A percentile compares a stretch with the other conserved stretches of the same genome.
phyloP scores from a whole-genome alignment of 345 rosid species.

The Carallia pectinifolia region DNA sequence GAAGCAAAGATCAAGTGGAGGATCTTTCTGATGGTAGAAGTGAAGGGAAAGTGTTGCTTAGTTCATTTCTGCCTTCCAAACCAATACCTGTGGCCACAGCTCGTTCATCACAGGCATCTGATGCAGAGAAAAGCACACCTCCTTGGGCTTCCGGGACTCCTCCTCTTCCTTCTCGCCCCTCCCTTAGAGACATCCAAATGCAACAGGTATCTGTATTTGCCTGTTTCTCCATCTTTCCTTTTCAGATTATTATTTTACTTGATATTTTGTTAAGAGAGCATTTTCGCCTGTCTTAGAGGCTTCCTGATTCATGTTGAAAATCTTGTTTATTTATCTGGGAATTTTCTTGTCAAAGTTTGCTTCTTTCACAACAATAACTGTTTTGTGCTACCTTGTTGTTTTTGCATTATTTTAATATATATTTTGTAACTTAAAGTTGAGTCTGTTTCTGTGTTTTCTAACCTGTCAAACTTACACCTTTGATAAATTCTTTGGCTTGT shows the following conservation, averaged over 20 bases:
- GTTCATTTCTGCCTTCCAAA: slow-evolving; percentile 71
- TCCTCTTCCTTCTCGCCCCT: slow-evolving; percentile 63
- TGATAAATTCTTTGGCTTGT: not conserved
- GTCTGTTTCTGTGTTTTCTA: not conserved
- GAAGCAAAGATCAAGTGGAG: slow-evolving; percentile 41
- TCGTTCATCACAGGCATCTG: slow-evolving; percentile 42
- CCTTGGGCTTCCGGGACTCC: slow-evolving; percentile 92
- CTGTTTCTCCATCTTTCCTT: not conserved
- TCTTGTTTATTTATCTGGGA: not conserved
- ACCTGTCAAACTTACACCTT: not conserved
- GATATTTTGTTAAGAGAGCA: not conserved
- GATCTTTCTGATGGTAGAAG: slow-evolving; percentile 32
- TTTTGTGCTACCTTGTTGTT: not conserved
- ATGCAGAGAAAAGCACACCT: slow-evolving; percentile 73
- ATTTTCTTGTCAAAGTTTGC: not conserved
- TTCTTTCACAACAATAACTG: not conserved
- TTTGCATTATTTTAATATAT: too few species aligned
- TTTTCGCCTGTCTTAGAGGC: too few species aligned
- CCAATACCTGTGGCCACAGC: slow-evolving; percentile 65
- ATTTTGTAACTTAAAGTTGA: too few species aligned
- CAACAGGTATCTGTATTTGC: slow-evolving; percentile 57
- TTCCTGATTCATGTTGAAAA: not conserved
- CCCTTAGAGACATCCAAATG: slow-evolving; percentile 91
- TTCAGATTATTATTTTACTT: not conserved
- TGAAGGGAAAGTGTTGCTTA: slow-evolving; percentile 61